These are phyloP conservation scores for Suhomyces tanzawaensis DNA, from an alignment of 805 yeast genomes.

Conservation along the genomic window DNA sequence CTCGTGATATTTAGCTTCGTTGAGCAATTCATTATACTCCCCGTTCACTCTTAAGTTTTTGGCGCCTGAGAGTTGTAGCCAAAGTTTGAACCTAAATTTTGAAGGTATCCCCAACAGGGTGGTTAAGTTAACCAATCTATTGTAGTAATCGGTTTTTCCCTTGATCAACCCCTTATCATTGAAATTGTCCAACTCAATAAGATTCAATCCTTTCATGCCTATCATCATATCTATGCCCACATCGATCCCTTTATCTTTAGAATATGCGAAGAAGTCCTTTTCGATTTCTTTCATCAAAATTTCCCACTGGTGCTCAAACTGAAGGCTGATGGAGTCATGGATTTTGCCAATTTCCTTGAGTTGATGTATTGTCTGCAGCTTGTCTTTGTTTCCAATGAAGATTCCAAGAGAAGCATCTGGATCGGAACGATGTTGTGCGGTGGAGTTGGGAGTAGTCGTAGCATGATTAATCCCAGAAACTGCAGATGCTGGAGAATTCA, in stretches of 20 bases:
- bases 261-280: constrained; percentile 18
- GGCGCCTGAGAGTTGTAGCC: constrained; percentile 58
- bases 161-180: not conserved
- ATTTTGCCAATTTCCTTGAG: constrained; percentile 39
- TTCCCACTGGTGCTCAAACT: constrained; percentile 46
- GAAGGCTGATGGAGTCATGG: constrained; percentile 43
- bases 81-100: constrained; percentile 44
- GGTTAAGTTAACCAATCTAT: constrained; percentile 27
- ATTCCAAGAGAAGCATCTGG: constrained; percentile 9
- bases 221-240: constrained; percentile 26
- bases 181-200: constrained; percentile 18
- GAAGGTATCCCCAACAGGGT: constrained; percentile 46
- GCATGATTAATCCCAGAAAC: not conserved
- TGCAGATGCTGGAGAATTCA: not conserved
- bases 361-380: constrained; percentile 19
- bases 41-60: constrained; percentile 44
- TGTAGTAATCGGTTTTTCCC: constrained; percentile 8
- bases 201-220: constrained; percentile 38
- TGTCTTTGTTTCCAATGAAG: constrained; percentile 12
- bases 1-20: constrained; percentile 9
- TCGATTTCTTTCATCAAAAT: constrained; percentile 36
- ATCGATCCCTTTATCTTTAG: constrained; percentile 7
- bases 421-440: not conserved
- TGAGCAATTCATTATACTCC: constrained; percentile 37
- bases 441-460: not conserved